phyloP scores from a whole-genome alignment of 495 filamentous ascomycete genomes.

The Aspergillus leporis region DNA sequence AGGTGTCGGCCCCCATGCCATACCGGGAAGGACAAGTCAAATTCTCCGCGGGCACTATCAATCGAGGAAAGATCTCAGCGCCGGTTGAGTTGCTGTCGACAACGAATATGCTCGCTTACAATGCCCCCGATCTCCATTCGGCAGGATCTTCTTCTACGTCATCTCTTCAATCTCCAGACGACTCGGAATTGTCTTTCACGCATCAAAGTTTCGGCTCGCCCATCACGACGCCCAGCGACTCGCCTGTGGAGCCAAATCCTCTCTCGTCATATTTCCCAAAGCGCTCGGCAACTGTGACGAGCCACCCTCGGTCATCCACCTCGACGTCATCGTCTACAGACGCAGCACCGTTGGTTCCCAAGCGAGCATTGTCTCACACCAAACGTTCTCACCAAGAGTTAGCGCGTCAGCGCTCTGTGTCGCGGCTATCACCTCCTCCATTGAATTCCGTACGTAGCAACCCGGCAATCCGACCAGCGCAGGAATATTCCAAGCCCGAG shows the following conservation, averaged over 20 bases:
- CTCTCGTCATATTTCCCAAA: conserved; percentile 77
- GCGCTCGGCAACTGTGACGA: conserved; percentile 43
- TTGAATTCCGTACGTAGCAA: conserved; percentile 36
- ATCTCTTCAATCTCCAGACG: conserved; percentile 56
- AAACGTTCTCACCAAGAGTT: conserved; percentile 72
- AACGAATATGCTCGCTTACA: conserved; percentile 94
- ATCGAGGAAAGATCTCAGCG: conserved; percentile 73
- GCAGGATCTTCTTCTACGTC: conserved; percentile 56
- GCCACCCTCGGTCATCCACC: conserved; percentile 43
- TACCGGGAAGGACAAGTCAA: conserved; percentile 49
- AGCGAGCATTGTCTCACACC: conserved; percentile 78
- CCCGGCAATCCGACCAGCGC: conserved; percentile 36
- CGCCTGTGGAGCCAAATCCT: conserved; percentile 71
- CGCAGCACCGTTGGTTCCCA: conserved; percentile 65
- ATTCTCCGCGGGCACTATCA: conserved; percentile 49
- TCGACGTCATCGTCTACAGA: conserved; percentile 49
- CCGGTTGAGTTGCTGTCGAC: conserved; percentile 88
- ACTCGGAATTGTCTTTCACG: conserved; percentile 63
- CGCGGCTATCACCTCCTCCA: conserved; percentile 47
- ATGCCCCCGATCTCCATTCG: conserved; percentile 76
- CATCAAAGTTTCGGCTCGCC: conserved; percentile 58
- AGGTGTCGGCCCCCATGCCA: conserved; percentile 50
- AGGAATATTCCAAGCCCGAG: conserved; percentile 46
- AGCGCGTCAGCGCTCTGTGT: conserved; percentile 66
- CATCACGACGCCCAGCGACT: conserved; percentile 70